Percentiles rank a stretch among this genome's conserved stretches.
These are phyloP conservation scores for Ascochyta fabae DNA, from an alignment of 2,329 filamentous ascomycete genomes.

Conservation along the genomic window DNA sequence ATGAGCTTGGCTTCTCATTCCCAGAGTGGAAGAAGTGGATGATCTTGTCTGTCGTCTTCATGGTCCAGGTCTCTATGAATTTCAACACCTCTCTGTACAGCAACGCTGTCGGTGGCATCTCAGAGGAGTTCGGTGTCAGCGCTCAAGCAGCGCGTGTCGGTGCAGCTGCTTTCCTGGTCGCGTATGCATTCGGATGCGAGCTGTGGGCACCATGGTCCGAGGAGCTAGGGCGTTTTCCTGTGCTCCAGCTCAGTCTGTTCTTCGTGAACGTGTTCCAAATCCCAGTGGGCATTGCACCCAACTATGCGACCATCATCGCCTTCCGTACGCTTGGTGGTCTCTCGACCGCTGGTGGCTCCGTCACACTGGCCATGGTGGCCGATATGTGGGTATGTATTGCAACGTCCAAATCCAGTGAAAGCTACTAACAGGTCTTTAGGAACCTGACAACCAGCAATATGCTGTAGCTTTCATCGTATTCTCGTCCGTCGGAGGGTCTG, in stretches of 20 bases:
- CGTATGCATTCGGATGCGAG: slow-evolving; percentile 86
- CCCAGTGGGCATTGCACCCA: slow-evolving; percentile 71
- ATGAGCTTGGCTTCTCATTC: slow-evolving; percentile 58
- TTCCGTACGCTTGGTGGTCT: slow-evolving; percentile 57
- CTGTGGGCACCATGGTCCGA: slow-evolving; percentile 89
- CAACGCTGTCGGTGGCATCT: slow-evolving; percentile 59
- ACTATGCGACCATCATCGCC: slow-evolving; percentile 73
- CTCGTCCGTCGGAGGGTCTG: slow-evolving; percentile 78
- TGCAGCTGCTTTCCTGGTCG: slow-evolving; percentile 77
- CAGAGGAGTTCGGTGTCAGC: slow-evolving; percentile 71
- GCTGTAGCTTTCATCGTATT: slow-evolving; percentile 65
- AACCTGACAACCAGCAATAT: slow-evolving; percentile 17
- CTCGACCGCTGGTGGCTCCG: slow-evolving; percentile 66
- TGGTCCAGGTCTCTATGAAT: slow-evolving; percentile 64
- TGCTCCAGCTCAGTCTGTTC: slow-evolving; percentile 74
- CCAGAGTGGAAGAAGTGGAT: slow-evolving; percentile 61
- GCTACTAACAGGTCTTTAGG: background rate
- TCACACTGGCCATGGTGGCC: slow-evolving; percentile 69
- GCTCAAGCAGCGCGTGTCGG: slow-evolving; percentile 73
- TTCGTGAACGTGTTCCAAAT: slow-evolving; percentile 78
- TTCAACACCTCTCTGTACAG: slow-evolving; percentile 64
- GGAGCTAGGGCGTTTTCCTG: slow-evolving; percentile 77
- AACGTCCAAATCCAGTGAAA: background rate
- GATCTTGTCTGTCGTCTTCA: slow-evolving; percentile 59
- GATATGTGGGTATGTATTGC: slow-evolving; percentile 59